Base-by-base conservation (phyloP, 192 early-diverging fungal species). In the Funneliformis mosseae region DNA sequence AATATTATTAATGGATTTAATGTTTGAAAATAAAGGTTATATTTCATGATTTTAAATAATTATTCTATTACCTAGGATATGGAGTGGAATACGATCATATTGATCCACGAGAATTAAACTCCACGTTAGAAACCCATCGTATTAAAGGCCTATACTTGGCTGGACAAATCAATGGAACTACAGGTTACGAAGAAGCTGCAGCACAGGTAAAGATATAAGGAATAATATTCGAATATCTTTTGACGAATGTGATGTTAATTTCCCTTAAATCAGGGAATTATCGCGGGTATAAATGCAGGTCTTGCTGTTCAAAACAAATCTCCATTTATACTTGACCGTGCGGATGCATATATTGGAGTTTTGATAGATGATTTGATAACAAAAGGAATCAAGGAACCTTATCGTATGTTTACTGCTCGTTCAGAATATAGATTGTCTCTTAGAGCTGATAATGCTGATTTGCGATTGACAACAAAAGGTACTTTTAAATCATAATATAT, bases 41-140 rank as follows among this genome's bases (percentile, higher is more conserved):
- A n/a, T 45, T n/a, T 74, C 3, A 7, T 55, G 8, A 48, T 14
- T 16, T 74, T 38, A 38, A n/a, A 43, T 43, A 11, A 43, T 62
- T 66, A 28, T 66, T 25, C 8, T 70, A 67, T 70, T 68, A 69
- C 27, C 64, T 81, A 81, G 90, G 90, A 23, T 95, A 95, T 78
- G 94, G 94, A 41, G 94, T 95, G n/a, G 93, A 95, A 79, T 95
- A 95, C 81, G 94, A 95, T 70, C 91, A 95, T 76, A 85, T 95
- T 10, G 94, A 95, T 81, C 94, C 94, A 9, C 91, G 94, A 41
- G 94, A 95, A 81, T 85, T 95, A 43, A 83, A 88, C 79, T 89
- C 89, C 14, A 94, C 89, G 3, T 78, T 95, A 28, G 93, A 95
- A 88, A 95, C 94, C 4, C 92, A 92, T 81, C 93, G 94, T 23